Evolutionary conservation across 176 grass and related monocot species (phyloP).

Genomic region (Saccharum spontaneum): DNA sequence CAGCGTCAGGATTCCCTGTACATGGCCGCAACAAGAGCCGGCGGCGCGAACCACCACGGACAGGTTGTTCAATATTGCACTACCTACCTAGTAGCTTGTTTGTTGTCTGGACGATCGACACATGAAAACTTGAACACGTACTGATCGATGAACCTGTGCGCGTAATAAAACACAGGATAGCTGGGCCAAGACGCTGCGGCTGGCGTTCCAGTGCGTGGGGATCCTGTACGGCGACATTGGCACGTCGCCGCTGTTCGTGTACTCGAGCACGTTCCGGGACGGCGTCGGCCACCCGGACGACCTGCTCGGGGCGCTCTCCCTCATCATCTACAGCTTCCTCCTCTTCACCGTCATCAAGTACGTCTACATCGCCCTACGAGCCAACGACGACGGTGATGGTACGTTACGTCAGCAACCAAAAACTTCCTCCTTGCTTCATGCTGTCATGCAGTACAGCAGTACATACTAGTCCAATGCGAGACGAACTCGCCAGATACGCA

Average conservation of each 20-base stretch:
- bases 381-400: conserved; percentile 57
- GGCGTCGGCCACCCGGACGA: conserved; percentile 36
- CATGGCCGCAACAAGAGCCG: conserved; percentile 8
- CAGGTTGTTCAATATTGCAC: neutral
- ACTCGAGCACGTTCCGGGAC: conserved; percentile 46
- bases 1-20: conserved; percentile 34
- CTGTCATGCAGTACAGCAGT: neutral
- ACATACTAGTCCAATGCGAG: neutral
- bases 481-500: neutral
- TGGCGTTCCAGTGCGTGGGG: conserved; percentile 54
- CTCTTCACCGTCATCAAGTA: conserved; percentile 49
- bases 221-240: conserved; percentile 58
- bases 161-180: neutral
- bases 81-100: neutral
- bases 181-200: conserved; percentile 24
- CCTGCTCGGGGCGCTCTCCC: conserved; percentile 44
- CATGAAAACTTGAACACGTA: too few relatives aligned
- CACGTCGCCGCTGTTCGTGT: conserved; percentile 51
- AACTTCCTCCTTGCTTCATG: neutral
- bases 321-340: conserved; percentile 47
- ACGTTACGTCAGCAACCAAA: neutral
- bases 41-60: neutral
- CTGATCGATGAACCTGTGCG: too few relatives aligned
- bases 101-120: too few relatives aligned
- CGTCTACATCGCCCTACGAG: conserved; percentile 44